A percentile compares a stretch with the other conserved stretches of the same genome.
phyloP scores from a whole-genome alignment of 1,139 yeast species.

The Pneumocystis jirovecii region DNA sequence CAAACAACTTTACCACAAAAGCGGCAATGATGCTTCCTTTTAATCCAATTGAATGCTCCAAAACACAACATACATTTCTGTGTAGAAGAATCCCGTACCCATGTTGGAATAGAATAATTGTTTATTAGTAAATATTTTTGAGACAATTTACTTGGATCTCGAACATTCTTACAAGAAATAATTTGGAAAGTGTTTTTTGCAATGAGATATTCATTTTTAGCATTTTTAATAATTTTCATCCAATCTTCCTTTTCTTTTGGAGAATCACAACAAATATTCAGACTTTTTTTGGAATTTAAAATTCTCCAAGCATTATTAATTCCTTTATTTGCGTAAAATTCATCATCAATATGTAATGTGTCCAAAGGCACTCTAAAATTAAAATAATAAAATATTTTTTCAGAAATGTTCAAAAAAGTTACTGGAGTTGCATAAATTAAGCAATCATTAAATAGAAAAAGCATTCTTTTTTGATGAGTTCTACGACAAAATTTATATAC shows the following conservation, averaged over 20 bases:
- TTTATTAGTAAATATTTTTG: conserved; percentile 2
- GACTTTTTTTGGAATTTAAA: background rate
- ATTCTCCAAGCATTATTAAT: conserved; percentile 1
- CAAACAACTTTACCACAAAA: conserved; percentile 6
- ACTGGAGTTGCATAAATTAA: conserved; percentile 3
- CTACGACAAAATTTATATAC: conserved; percentile 2
- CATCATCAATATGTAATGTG: background rate
- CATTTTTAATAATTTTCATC: background rate
- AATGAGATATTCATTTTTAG: conserved; percentile 1
- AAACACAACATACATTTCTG: conserved; percentile 2
- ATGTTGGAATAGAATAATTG: conserved; percentile 2
- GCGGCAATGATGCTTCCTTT: conserved; percentile 9
- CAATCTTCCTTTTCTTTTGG: background rate
- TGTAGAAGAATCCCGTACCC: conserved; percentile 3
- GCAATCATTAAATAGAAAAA: conserved; percentile 8
- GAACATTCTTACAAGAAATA: background rate
- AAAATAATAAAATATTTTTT: background rate
- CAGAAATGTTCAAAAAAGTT: background rate
- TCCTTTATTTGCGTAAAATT: background rate
- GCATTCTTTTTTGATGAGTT: background rate
- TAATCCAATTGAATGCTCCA: conserved; percentile 1
- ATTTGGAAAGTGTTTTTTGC: background rate
- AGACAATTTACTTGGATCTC: background rate
- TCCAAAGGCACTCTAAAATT: background rate
- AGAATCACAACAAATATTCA: background rate